phyloP scores from a whole-genome alignment of 441 rosid species.

The Macaranga tanarius region DNA sequence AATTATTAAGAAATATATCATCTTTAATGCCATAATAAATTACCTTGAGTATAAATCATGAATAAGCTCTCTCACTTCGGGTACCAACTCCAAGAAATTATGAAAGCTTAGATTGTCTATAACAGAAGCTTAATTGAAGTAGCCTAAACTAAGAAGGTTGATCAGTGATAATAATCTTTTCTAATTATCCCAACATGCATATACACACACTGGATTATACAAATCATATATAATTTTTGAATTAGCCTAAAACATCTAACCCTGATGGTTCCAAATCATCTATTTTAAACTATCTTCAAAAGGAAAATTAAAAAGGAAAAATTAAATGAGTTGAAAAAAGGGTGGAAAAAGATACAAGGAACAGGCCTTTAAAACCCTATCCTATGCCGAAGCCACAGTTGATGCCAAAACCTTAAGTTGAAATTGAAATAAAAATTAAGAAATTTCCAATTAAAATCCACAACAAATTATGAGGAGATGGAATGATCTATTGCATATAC shows the following conservation, averaged over 20 bases:
- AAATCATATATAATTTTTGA: no score
- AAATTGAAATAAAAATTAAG: background rate
- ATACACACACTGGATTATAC: no score
- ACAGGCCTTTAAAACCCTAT: slow-evolving; percentile 92
- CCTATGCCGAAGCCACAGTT: slow-evolving; percentile 96
- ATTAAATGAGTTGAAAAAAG: no score
- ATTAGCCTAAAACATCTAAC: no score
- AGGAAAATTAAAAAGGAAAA: no score
- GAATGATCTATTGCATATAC: background rate
- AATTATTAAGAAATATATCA: slow-evolving; percentile 1
- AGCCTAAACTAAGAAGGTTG: no score
- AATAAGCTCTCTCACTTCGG: slow-evolving; percentile 97
- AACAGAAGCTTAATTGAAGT: no score
- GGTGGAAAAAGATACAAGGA: background rate
- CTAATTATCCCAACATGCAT: no score
- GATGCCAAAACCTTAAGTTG: slow-evolving; percentile 18
- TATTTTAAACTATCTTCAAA: no score
- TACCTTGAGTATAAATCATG: slow-evolving; percentile 96
- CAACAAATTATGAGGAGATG: background rate
- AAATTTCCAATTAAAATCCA: background rate
- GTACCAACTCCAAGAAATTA: slow-evolving; percentile 90
- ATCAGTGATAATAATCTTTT: no score
- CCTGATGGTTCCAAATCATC: no score
- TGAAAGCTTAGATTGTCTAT: slow-evolving; percentile 89
- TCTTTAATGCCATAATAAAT: background rate